Percentiles rank a stretch among this genome's conserved stretches.
phyloP scores from a whole-genome alignment of 495 filamentous ascomycete species.

The Hypomontagnella submonticulosa region DNA sequence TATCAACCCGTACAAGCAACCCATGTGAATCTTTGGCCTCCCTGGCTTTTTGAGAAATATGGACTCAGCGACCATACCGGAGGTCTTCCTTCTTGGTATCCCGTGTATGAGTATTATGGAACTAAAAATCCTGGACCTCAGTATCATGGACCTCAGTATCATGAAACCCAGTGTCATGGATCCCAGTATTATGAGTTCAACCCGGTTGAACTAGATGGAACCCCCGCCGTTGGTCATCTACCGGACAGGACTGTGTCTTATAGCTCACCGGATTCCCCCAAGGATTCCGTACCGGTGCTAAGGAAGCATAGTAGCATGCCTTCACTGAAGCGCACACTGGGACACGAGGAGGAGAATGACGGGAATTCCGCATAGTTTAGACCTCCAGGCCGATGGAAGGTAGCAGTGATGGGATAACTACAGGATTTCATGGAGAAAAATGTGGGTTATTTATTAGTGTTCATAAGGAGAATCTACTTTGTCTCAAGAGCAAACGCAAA shows the following conservation, averaged over 20 bases:
- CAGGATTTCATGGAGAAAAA: conserved; percentile 15
- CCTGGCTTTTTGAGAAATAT: too few relatives aligned
- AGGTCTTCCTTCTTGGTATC: too few relatives aligned
- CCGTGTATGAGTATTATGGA: too few relatives aligned
- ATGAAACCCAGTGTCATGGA: too few relatives aligned
- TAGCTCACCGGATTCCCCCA: conserved; percentile 12
- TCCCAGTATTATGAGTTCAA: neutral
- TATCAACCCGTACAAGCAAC: too few relatives aligned
- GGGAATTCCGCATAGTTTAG: neutral
- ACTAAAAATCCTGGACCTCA: too few relatives aligned
- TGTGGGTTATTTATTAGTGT: conserved; percentile 15
- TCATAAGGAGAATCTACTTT: conserved; percentile 15
- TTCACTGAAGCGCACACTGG: conserved; percentile 37
- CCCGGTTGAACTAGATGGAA: conserved; percentile 2
- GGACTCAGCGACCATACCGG: too few relatives aligned
- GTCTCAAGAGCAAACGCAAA: conserved; percentile 16
- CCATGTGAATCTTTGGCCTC: too few relatives aligned
- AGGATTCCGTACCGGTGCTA: conserved; percentile 8
- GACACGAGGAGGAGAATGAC: neutral
- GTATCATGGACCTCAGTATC: too few relatives aligned
- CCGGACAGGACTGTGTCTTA: neutral
- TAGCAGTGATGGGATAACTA: neutral
- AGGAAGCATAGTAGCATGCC: conserved; percentile 51
- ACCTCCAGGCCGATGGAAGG: neutral
- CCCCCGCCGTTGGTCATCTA: neutral